These are phyloP conservation scores for Panus rudis DNA, from an alignment of 768 basidiomycete genomes.

Conservation along the genomic window DNA sequence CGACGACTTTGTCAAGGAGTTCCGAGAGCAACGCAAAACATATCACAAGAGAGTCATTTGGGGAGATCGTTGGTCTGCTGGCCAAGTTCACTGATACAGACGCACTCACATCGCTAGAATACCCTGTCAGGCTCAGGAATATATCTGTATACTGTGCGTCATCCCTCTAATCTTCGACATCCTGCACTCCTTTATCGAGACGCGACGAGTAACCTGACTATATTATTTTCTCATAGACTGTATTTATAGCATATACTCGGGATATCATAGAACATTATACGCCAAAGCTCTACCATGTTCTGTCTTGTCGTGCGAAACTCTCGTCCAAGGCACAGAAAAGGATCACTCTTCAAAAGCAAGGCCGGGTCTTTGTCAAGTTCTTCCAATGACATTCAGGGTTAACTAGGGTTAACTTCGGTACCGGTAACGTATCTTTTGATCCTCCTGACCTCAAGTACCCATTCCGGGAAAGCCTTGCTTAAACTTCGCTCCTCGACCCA, in stretches of 20 bases:
- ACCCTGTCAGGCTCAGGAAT: too few relatives aligned
- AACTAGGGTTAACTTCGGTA: neutral
- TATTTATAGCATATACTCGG: too few relatives aligned
- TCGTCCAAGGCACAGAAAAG: neutral
- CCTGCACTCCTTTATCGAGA: too few relatives aligned
- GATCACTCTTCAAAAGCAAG: neutral
- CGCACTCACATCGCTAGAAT: neutral
- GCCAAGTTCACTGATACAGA: constrained; percentile 77
- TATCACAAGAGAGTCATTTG: constrained; percentile 93
- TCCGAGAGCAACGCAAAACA: constrained; percentile 79
- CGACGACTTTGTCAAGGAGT: constrained; percentile 83
- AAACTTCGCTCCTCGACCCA: constrained; percentile 1
- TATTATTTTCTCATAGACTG: too few relatives aligned
- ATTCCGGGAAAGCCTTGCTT: neutral
- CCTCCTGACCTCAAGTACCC: neutral
- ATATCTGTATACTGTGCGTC: neutral
- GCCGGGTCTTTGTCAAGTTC: neutral
- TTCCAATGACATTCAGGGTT: neutral
- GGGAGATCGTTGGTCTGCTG: constrained; percentile 80
- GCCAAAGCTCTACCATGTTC: too few relatives aligned
- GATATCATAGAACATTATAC: too few relatives aligned
- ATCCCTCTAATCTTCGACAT: too few relatives aligned
- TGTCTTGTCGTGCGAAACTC: too few relatives aligned
- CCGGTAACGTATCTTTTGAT: neutral
- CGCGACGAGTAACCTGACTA: too few relatives aligned